Evolutionary conservation across 2,329 filamentous ascomycete species (phyloP).

Genomic region (Fusarium sp.): DNA sequence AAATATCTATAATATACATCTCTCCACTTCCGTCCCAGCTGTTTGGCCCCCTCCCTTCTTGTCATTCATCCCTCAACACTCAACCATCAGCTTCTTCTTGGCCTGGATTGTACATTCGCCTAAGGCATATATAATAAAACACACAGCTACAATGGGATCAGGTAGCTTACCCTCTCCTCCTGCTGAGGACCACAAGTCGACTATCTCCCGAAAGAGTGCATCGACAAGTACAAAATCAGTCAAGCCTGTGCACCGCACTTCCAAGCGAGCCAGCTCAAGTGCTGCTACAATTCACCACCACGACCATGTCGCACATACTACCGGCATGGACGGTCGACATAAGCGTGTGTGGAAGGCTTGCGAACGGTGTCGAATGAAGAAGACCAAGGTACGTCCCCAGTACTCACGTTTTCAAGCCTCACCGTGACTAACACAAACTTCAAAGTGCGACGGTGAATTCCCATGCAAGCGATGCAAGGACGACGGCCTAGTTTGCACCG

Average conservation of each 20-base stretch:
- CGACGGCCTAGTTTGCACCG: conserved; percentile 71
- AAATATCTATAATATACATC: conserved; percentile 34
- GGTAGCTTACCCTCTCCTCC: conserved; percentile 64
- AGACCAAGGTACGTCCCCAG: conserved; percentile 67
- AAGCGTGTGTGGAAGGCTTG: conserved; percentile 76
- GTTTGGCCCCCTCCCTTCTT: conserved; percentile 25
- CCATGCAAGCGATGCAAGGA: conserved; percentile 75
- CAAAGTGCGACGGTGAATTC: conserved; percentile 71
- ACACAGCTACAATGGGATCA: conserved; percentile 57
- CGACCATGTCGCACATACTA: conserved; percentile 49
- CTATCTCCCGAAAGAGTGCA: conserved; percentile 53
- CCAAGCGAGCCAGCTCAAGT: conserved; percentile 61
- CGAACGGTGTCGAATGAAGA: conserved; percentile 75
- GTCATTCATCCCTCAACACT: conserved; percentile 21
- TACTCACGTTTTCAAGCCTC: conserved; percentile 10
- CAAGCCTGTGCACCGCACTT: conserved; percentile 62
- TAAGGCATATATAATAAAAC: conserved; percentile 19
- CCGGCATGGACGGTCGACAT: conserved; percentile 64
- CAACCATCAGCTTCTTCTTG: conserved; percentile 1
- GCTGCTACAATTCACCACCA: conserved; percentile 52
- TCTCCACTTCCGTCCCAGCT: conserved; percentile 27
- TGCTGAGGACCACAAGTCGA: conserved; percentile 58
- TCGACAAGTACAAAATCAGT: conserved; percentile 57
- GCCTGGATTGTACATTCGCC: conserved; percentile 22
- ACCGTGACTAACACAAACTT: conserved; percentile 23